A percentile compares a stretch with the other conserved stretches of the same genome.
Evolutionary conservation across 495 filamentous ascomycete genomes (phyloP).

Genomic region (Parathielavia hyrcaniae): DNA sequence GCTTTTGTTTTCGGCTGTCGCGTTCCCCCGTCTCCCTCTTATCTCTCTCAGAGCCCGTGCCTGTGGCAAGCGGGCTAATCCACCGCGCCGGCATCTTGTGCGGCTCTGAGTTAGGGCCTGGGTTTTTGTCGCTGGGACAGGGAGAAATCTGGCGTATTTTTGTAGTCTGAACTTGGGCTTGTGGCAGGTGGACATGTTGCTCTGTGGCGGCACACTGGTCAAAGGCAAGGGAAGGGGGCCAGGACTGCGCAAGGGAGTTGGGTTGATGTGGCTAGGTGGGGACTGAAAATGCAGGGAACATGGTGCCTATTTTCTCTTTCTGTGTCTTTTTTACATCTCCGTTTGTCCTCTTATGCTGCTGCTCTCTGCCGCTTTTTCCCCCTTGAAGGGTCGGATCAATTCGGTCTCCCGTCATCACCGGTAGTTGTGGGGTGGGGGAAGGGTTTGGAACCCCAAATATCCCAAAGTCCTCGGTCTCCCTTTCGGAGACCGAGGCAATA

Average conservation of each 20-base stretch:
- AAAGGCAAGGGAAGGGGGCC: slow-evolving; percentile 20
- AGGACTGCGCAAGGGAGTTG: slow-evolving; percentile 32
- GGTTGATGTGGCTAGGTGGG: slow-evolving; percentile 26
- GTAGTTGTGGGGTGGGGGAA: slow-evolving; percentile 2
- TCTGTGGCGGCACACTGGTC: slow-evolving; percentile 24
- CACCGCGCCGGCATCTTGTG: background rate
- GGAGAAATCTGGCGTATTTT: background rate
- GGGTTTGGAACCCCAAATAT: slow-evolving; percentile 5
- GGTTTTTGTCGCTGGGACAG: slow-evolving; percentile 13
- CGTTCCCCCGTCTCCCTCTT: slow-evolving; percentile 10
- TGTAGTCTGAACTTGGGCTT: slow-evolving; percentile 9
- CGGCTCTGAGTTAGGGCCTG: slow-evolving; percentile 5
- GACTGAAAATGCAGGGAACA: slow-evolving; percentile 37
- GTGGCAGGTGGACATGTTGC: slow-evolving; percentile 18
- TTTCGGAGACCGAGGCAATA: background rate
- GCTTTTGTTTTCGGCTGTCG: slow-evolving; percentile 17
- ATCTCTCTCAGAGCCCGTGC: slow-evolving; percentile 3
- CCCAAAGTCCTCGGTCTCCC: background rate
- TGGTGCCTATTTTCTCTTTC: slow-evolving; percentile 23
- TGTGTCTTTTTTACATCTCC: slow-evolving; percentile 12
- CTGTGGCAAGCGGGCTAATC: background rate
- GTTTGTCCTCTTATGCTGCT: slow-evolving; percentile 18
- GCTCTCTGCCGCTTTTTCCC: slow-evolving; percentile 14
- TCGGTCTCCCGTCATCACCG: background rate
- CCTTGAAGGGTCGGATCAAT: background rate